Evolutionary conservation across 2,329 filamentous ascomycete species (phyloP), one percentile per base, ranked within the genome.

Genomic region (Neonectria magnoliae): DNA sequence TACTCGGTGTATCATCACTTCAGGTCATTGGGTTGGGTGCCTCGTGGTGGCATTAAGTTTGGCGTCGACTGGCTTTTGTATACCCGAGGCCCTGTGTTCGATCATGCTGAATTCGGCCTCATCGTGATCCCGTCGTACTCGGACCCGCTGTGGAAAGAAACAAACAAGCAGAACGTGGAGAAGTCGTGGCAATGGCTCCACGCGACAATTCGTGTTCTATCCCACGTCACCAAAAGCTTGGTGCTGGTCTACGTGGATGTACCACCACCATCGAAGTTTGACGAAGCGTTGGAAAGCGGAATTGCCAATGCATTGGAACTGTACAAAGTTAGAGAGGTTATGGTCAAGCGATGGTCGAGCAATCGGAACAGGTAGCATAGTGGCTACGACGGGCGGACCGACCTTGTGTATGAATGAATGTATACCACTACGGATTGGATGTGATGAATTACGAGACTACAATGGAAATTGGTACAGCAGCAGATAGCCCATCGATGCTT

Each of bases 1-100:
- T 99, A 98, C 75, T 90, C 89, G 13, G 93, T 93, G 18, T 99
- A 97, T 77, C 96, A 99, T 76, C 95, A 99, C 77, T 99, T 97
- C 81, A 91, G 96, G 41, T 97, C 94, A 0, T 84, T 98, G 0
- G 96, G 96, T 25, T 99, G 96, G 95, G 93, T 98, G 1, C 91
- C 97, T 0, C 91, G 97, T 14, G 90, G 92, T 5, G 97, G 96
- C 38, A 90, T 97, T 76, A 99, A 99, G 76, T 99, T 99, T 73
- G 93, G 93, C 22, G 92, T 94, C 10, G 96, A 99, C 78, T 98
- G 93, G 83, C 83, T 99, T n/a, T 86, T 99, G 8, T 99, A 99
- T 80, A 90, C 93, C 61, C 91, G 94, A 20, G 96, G 96, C 0
- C 96, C 96, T 0, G 95, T 96, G 0, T 98, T 99, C 77, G 90